A percentile compares a stretch with the other conserved stretches of the same genome.
phyloP scores from a whole-genome alignment of 257 asterid genomes.

The Echium plantagineum region DNA sequence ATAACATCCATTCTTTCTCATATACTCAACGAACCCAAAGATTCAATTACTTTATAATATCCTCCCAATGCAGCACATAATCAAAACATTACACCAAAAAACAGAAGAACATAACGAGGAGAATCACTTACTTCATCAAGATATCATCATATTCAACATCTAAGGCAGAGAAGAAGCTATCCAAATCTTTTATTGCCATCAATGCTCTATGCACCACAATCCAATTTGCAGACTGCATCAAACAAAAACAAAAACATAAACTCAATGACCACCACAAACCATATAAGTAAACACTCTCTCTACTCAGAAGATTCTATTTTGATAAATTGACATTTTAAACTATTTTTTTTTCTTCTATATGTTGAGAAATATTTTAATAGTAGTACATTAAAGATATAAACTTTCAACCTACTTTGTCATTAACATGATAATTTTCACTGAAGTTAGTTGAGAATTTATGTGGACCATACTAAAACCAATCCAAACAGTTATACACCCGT shows the following conservation, averaged over 20 bases:
- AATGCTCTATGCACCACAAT: conserved; percentile 95
- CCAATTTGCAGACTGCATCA: conserved; percentile 83
- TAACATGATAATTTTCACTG: too few relatives aligned
- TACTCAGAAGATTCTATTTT: too few relatives aligned
- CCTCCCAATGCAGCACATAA: background rate
- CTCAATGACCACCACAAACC: conserved; percentile 3
- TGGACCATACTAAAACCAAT: too few relatives aligned
- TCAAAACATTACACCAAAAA: background rate
- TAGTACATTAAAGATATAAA: too few relatives aligned
- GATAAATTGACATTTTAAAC: too few relatives aligned
- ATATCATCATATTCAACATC: conserved; percentile 92
- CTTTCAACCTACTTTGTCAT: too few relatives aligned
- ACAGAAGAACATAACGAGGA: background rate
- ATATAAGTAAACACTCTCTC: background rate
- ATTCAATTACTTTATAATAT: background rate
- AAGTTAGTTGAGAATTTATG: too few relatives aligned
- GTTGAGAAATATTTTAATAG: too few relatives aligned
- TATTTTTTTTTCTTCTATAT: too few relatives aligned
- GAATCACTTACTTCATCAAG: conserved; percentile 71
- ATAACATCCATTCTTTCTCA: background rate
- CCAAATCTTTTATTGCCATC: conserved; percentile 93
- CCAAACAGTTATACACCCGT: too few relatives aligned
- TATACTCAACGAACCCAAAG: background rate
- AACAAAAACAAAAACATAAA: conserved; percentile 5
- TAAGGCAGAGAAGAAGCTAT: conserved; percentile 79